phyloP scores from a whole-genome alignment of 192 early-diverging fungal species.

The Oehlia diaphana region DNA sequence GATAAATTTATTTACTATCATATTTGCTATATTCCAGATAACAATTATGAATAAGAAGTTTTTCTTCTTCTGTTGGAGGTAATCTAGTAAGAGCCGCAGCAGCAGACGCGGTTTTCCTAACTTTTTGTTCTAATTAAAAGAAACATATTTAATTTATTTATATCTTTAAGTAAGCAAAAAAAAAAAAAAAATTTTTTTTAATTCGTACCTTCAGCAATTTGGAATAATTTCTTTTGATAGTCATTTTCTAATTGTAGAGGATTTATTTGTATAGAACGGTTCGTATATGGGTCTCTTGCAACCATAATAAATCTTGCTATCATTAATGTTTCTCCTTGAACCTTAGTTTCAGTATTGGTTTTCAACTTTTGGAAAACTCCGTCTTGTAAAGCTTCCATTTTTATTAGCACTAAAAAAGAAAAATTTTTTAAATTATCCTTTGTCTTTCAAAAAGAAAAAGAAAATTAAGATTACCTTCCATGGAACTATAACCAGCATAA shows the following conservation, averaged over 20 bases:
- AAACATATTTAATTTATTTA: neutral
- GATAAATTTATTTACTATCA: constrained; percentile 34
- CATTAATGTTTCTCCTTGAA: constrained; percentile 56
- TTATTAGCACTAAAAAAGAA: constrained; percentile 55
- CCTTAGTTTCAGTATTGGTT: neutral
- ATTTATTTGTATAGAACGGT: constrained; percentile 70
- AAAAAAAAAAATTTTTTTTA: neutral
- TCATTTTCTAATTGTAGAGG: constrained; percentile 72
- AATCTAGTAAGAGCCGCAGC: constrained; percentile 56
- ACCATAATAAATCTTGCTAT: constrained; percentile 90
- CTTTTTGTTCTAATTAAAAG: constrained; percentile 46
- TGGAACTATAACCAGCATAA: constrained; percentile 81
- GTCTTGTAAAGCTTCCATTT: constrained; percentile 56
- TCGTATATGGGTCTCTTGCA: constrained; percentile 68
- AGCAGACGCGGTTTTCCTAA: constrained; percentile 44
- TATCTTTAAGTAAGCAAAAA: too few relatives aligned
- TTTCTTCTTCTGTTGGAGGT: constrained; percentile 81
- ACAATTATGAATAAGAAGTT: constrained; percentile 74
- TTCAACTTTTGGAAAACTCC: constrained; percentile 10
- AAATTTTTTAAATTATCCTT: neutral
- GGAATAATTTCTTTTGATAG: constrained; percentile 68
- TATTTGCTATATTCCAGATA: constrained; percentile 73
- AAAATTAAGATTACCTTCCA: constrained; percentile 62
- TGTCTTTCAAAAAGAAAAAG: too few relatives aligned
- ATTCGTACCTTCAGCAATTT: constrained; percentile 59